Evolutionary conservation across 2,329 filamentous ascomycete genomes (phyloP).

Genomic region (Tricladium varicosporioides): DNA sequence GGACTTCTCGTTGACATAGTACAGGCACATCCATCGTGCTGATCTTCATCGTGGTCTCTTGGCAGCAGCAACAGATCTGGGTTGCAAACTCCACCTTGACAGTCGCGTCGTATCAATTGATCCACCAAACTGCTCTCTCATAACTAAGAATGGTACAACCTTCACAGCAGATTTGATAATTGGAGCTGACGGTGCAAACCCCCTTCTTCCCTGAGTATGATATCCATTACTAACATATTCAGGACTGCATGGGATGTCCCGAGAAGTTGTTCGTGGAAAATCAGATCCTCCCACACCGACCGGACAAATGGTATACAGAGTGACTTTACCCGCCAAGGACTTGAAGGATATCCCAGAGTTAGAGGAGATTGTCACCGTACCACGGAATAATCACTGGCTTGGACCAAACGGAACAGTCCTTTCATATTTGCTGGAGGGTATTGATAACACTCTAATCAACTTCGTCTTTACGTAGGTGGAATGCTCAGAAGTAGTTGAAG

Average conservation of each 20-base stretch:
- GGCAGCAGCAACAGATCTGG: constrained; percentile 33
- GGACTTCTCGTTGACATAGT: background rate
- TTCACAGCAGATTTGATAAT: constrained; percentile 37
- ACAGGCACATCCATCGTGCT: constrained; percentile 26
- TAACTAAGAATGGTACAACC: constrained; percentile 27
- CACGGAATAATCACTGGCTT: constrained; percentile 45
- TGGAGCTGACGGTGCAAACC: constrained; percentile 36
- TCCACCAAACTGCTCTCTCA: constrained; percentile 22
- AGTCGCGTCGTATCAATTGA: constrained; percentile 37
- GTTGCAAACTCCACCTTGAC: constrained; percentile 38
- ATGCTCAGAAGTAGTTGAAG: background rate
- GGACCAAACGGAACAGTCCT: constrained; percentile 22
- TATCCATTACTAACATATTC: background rate
- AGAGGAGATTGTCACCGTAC: constrained; percentile 36
- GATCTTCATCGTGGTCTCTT: constrained; percentile 26
- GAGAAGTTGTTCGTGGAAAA: constrained; percentile 39
- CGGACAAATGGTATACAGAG: constrained; percentile 44
- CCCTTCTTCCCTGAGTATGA: background rate
- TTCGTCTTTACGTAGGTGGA: constrained; percentile 20
- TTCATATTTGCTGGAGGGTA: constrained; percentile 22
- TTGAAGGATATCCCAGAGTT: constrained; percentile 40
- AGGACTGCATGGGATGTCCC: constrained; percentile 37
- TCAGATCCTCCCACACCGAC: constrained; percentile 32
- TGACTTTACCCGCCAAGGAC: constrained; percentile 41
- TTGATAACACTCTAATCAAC: constrained; percentile 17